Percentiles rank a stretch among this genome's conserved stretches.
Evolutionary conservation across 1,284 basidiomycete species (phyloP).

Genomic region (Leccinum fallax): DNA sequence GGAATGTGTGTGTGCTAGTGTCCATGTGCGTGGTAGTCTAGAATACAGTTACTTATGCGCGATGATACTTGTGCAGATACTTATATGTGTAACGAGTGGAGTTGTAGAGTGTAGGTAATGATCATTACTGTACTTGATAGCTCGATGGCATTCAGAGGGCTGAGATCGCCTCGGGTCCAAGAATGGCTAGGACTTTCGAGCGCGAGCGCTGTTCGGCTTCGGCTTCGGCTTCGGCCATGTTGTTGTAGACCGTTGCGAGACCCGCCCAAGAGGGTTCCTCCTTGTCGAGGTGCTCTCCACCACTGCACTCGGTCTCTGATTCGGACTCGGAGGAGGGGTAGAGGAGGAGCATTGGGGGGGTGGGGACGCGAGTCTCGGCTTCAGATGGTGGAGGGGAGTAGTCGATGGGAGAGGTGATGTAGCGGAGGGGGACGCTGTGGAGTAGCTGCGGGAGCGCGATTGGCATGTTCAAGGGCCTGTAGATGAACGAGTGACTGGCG

Average conservation of each 20-base stretch:
- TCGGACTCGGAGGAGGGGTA: background rate
- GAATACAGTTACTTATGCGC: background rate
- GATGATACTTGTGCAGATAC: background rate
- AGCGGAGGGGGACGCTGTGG: background rate
- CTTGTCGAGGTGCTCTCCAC: background rate
- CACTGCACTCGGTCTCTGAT: background rate
- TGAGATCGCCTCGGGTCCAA: background rate
- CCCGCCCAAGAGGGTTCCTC: background rate
- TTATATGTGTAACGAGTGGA: background rate
- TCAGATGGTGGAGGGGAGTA: background rate
- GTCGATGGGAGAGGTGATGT: background rate
- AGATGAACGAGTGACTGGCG: background rate
- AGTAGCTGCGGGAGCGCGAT: slow-evolving; percentile 16
- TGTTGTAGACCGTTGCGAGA: slow-evolving; percentile 5
- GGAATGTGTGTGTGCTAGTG: background rate
- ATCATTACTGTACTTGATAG: background rate
- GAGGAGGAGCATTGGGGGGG: background rate
- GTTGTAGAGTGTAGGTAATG: background rate
- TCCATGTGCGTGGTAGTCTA: background rate
- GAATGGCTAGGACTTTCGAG: slow-evolving; percentile 8
- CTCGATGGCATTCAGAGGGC: background rate
- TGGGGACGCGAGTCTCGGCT: background rate
- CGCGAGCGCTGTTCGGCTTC: slow-evolving; percentile 9
- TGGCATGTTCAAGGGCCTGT: background rate
- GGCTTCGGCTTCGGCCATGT: slow-evolving; percentile 4